A percentile compares a stretch with the other conserved stretches of the same genome.
Evolutionary conservation across 176 grass and related monocot species (phyloP).

Genomic region (Zea luxurians): DNA sequence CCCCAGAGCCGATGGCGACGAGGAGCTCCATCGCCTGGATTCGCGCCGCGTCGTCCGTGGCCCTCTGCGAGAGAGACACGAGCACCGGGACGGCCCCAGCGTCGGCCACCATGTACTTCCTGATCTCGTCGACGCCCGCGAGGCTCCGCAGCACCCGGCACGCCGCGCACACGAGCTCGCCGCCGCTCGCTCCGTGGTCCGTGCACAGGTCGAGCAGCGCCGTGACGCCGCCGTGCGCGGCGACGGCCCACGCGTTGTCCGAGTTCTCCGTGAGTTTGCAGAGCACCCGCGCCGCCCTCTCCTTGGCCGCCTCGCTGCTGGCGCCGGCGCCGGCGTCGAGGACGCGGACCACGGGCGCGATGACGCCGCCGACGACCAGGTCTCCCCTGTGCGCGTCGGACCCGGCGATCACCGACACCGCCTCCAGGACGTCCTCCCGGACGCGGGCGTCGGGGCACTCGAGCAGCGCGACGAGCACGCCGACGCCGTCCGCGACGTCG

Average conservation of each 20-base stretch:
- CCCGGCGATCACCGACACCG: slow-evolving; percentile 53
- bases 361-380: slow-evolving; percentile 57
- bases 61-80: slow-evolving; percentile 44
- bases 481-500: slow-evolving; percentile 57
- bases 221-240: slow-evolving; percentile 80
- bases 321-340: slow-evolving; percentile 39
- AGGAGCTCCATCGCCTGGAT: slow-evolving; percentile 76
- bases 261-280: slow-evolving; percentile 79
- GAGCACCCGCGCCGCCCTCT: slow-evolving; percentile 58
- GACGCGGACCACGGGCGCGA: slow-evolving; percentile 57
- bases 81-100: slow-evolving; percentile 56
- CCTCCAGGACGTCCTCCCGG: slow-evolving; percentile 54
- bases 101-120: slow-evolving; percentile 69
- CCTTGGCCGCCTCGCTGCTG: slow-evolving; percentile 36
- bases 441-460: slow-evolving; percentile 50
- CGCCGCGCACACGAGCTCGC: slow-evolving; percentile 52
- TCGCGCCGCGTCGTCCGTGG: slow-evolving; percentile 50
- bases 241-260: slow-evolving; percentile 87
- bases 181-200: slow-evolving; percentile 27
- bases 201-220: slow-evolving; percentile 60
- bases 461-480: slow-evolving; percentile 59
- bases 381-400: slow-evolving; percentile 52
- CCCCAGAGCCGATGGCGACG: slow-evolving; percentile 44
- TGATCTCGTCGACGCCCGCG: slow-evolving; percentile 71
- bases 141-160: slow-evolving; percentile 77